Conservation (phyloP, 306 rosid genomes). For the Quercus agrifolia region DNA sequence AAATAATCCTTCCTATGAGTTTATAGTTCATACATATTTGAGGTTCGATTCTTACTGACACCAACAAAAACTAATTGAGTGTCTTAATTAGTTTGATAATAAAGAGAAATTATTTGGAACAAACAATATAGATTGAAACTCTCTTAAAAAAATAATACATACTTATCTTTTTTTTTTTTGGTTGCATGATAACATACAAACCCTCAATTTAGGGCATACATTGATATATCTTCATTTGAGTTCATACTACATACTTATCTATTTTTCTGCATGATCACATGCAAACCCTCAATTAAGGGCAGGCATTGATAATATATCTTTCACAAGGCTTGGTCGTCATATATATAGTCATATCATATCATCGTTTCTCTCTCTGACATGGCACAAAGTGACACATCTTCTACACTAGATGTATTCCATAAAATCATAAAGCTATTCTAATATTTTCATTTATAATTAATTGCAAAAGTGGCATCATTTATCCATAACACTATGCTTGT, state of each 20-base stretch:
- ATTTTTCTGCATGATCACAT: not conserved
- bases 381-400: not conserved
- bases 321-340: not conserved
- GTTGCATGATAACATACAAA: not conserved
- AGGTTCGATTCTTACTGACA: too few species aligned
- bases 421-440: not conserved
- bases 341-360: not conserved
- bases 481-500: conserved; percentile 17
- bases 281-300: not conserved
- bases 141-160: too few species aligned
- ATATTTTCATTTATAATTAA: not conserved
- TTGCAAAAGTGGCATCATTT: not conserved
- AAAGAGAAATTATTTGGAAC: accelerated
- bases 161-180: not conserved
- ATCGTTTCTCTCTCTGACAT: not conserved
- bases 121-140: too few species aligned
- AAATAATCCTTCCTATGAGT: too few species aligned
- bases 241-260: not conserved
- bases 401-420: too few species aligned
- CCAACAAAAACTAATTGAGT: too few species aligned
- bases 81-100: too few species aligned
- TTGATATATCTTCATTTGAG: not conserved
- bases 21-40: too few species aligned
- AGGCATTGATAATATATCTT: not conserved
- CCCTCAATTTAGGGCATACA: not conserved